Percentiles rank a stretch among this genome's conserved stretches.
Conservation (phyloP, 2,329 filamentous ascomycete species). For the Zymoseptoria passerinii region DNA sequence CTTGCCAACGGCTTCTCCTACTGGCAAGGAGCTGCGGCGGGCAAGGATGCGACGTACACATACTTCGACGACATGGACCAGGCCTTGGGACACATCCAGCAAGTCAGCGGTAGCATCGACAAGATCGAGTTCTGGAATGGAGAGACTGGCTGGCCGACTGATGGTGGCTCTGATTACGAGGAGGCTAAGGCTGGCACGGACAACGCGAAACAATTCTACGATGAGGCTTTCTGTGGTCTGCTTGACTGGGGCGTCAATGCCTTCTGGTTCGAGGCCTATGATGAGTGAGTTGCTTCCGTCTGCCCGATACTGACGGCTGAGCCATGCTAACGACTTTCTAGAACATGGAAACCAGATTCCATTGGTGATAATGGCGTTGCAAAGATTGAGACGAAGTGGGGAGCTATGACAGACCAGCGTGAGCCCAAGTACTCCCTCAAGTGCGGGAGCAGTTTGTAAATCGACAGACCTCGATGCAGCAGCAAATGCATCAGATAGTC, state of each 20-base stretch:
- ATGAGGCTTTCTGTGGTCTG: constrained; percentile 54
- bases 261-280: constrained; percentile 67
- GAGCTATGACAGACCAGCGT: constrained; percentile 49
- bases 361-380: constrained; percentile 54
- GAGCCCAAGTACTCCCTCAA: constrained; percentile 15
- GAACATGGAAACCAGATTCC: constrained; percentile 55
- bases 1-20: constrained; percentile 64
- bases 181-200: constrained; percentile 51
- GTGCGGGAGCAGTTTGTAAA: constrained; percentile 4
- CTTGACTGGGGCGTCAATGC: constrained; percentile 58
- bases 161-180: constrained; percentile 54
- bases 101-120: constrained; percentile 45
- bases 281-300: constrained; percentile 40
- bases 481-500: neutral
- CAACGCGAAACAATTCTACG: constrained; percentile 54
- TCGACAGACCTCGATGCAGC: neutral
- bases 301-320: neutral
- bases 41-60: constrained; percentile 49
- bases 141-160: constrained; percentile 60
- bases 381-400: constrained; percentile 55
- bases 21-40: constrained; percentile 51
- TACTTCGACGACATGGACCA: constrained; percentile 62
- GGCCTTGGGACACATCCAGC: constrained; percentile 55
- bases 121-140: constrained; percentile 60
- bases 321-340: constrained; percentile 4